Base-by-base conservation (phyloP, 768 basidiomycete species). In the Xerocomellus dryophilus region DNA sequence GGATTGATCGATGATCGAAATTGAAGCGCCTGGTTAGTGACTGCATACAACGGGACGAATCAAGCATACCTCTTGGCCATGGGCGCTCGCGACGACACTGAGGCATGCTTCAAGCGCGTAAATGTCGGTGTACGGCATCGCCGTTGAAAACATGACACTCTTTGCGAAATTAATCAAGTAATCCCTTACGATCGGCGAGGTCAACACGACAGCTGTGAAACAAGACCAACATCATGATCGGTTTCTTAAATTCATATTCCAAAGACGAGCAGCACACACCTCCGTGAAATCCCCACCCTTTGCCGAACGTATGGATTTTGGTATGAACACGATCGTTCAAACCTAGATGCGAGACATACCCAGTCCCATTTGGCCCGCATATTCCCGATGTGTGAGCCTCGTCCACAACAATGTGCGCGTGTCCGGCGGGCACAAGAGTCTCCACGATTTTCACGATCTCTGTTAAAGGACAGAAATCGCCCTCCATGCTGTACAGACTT, bases 401-500 rank as follows among this genome's bases (percentile, higher is more conserved):
- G 54, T 84, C 83, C 10, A 83, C 71, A 7, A 83, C 65, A 32
- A 85, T 68, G 65, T 76, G 76, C 31, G 66, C 72, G 43, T 68
- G 70, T 7, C 69, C 71, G 6, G 50, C 45, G 5, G 77, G 78
- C 4, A 80, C 62, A 0, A 69, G 54, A 2, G 62, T 50, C 23
- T 81, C 70, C 21, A 79, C 54, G 1, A 74, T 41, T 14, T 67
- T 65, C 29, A 79, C 69, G 12, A 83, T 73, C 38, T 73, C 72
- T 2, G 50, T 54, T 10, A 85, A 62, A 3, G 80, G 81, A 4
- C 73, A 71, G 32, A 82, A 71, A 56, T 81, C 78, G 6, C 83
- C 83, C 40, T 84, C 81, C 82, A 84, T 84, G 55, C 79, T 81
- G 63, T 85, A 84, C 15, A 83, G 64, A 9, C 74, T 74, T 68